phyloP scores from a whole-genome alignment of 2,329 filamentous ascomycete genomes.

The Penicillium brevicompactum region DNA sequence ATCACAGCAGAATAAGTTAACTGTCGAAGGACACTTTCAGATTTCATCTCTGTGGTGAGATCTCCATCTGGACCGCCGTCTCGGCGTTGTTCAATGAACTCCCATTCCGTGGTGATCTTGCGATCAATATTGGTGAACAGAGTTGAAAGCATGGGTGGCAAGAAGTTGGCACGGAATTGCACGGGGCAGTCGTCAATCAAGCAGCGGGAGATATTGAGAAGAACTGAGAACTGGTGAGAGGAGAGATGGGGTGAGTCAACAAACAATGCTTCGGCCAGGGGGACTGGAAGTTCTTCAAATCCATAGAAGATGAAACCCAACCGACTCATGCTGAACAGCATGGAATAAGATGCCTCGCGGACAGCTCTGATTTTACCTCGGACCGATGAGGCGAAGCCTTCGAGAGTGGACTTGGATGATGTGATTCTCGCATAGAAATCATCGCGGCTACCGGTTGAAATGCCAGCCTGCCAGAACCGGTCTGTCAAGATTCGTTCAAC shows the following conservation, averaged over 20 bases:
- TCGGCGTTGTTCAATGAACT: conserved; percentile 63
- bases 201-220: conserved; percentile 84
- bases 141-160: conserved; percentile 78
- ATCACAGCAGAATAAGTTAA: conserved; percentile 90
- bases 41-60: conserved; percentile 95
- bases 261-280: conserved; percentile 82
- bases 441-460: conserved; percentile 91
- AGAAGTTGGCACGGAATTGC: conserved; percentile 73
- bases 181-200: conserved; percentile 91
- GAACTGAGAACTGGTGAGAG: conserved; percentile 89
- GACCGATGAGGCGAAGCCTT: conserved; percentile 92
- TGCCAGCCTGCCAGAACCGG: conserved; percentile 97
- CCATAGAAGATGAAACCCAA: conserved; percentile 88
- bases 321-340: conserved; percentile 89
- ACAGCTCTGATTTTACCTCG: conserved; percentile 86
- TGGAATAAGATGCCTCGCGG: conserved; percentile 89
- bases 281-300: conserved; percentile 78
- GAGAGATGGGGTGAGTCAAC: conserved; percentile 79
- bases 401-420: conserved; percentile 83
- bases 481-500: conserved; percentile 86
- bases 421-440: conserved; percentile 93
- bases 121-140: conserved; percentile 84
- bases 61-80: conserved; percentile 71
- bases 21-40: conserved; percentile 90
- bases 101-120: conserved; percentile 88